These are phyloP conservation scores for Piper longum DNA, from an alignment of 164 flowering plant species.

Conservation along the genomic window DNA sequence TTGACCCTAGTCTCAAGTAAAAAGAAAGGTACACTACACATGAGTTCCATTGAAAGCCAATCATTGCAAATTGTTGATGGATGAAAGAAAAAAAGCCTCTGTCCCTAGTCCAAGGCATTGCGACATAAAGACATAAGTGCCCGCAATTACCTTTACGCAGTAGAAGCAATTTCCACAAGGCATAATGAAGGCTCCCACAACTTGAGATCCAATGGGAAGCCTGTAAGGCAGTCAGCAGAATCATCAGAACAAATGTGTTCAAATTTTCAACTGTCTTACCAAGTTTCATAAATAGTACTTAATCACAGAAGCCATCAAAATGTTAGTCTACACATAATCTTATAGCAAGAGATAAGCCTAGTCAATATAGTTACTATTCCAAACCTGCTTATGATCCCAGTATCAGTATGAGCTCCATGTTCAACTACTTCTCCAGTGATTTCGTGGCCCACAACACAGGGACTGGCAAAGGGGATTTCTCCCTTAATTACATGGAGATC, in stretches of 20 bases:
- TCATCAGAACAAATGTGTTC: background rate
- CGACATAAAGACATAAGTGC: background rate
- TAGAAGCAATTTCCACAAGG: conserved; percentile 89
- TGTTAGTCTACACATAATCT: background rate
- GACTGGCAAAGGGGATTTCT: conserved; percentile 85
- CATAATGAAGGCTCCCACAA: conserved; percentile 96
- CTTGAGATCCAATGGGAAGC: conserved; percentile 80
- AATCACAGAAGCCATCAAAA: background rate
- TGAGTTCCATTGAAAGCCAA: background rate
- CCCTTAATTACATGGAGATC: conserved; percentile 98
- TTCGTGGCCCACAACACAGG: conserved; percentile 95
- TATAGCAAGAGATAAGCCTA: background rate
- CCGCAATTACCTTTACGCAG: conserved; percentile 58
- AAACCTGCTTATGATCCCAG: conserved; percentile 48
- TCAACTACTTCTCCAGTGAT: conserved; percentile 97
- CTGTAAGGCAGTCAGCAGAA: conserved; percentile 9
- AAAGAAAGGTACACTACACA: background rate
- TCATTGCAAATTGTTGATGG: background rate
- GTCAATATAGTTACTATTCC: background rate
- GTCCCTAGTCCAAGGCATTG: background rate
- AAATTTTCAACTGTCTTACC: background rate
- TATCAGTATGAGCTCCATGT: conserved; percentile 68
- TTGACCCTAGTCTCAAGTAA: conserved; percentile 52
- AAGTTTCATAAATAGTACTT: background rate
- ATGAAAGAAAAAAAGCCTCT: background rate